A percentile compares a stretch with the other conserved stretches of the same genome.
Evolutionary conservation across 2,329 filamentous ascomycete genomes (phyloP).

Genomic region (Pseudogymnoascus sp.): DNA sequence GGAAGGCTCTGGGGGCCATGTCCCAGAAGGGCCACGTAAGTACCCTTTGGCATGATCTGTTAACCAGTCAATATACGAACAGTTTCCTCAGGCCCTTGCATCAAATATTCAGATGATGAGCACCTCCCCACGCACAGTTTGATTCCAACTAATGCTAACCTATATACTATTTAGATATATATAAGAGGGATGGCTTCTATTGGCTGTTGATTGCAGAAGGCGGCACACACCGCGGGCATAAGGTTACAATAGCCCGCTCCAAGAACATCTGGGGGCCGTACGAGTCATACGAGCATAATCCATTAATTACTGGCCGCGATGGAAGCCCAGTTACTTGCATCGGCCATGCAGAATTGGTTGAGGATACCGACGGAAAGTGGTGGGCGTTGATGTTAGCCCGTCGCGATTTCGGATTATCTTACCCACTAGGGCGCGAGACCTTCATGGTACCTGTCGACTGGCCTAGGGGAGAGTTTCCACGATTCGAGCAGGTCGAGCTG

Average conservation of each 20-base stretch:
- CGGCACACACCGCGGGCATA: conserved; percentile 36
- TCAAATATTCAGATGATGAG: neutral
- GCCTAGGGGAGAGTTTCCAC: conserved; percentile 22
- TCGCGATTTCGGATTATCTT: conserved; percentile 17
- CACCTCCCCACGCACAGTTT: neutral
- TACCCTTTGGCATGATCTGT: neutral
- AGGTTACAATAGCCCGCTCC: conserved; percentile 36
- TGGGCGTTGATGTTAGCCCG: conserved; percentile 14
- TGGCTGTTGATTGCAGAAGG: conserved; percentile 43
- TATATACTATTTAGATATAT: conserved; percentile 26
- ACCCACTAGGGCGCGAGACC: conserved; percentile 28
- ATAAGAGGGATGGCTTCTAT: conserved; percentile 38
- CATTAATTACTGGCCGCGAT: conserved; percentile 36
- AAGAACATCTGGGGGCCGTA: conserved; percentile 35
- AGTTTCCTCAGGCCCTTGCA: neutral
- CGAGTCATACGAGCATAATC: conserved; percentile 34
- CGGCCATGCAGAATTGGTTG: conserved; percentile 39
- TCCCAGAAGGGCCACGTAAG: conserved; percentile 31
- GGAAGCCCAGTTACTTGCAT: conserved; percentile 34
- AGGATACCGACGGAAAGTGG: conserved; percentile 26
- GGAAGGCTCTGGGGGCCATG: conserved; percentile 22
- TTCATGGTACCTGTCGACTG: conserved; percentile 26
- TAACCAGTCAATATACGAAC: neutral
- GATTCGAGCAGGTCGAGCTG: conserved; percentile 13
- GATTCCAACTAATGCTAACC: neutral